Evolutionary conservation across 2,329 filamentous ascomycete genomes (phyloP).

Genomic region (Xylaria sp.): DNA sequence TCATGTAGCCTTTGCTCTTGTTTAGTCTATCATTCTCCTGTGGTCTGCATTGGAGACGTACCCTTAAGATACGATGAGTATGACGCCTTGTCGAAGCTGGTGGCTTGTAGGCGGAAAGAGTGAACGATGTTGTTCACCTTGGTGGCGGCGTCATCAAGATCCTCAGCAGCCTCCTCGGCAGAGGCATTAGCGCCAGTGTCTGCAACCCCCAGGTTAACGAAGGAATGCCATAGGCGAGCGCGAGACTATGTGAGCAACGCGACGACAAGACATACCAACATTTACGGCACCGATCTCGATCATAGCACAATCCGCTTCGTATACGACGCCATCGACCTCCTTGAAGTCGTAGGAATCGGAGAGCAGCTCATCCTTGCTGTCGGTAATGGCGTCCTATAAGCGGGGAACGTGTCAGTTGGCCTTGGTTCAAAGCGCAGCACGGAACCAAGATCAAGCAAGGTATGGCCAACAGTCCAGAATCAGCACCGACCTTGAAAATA

Average conservation of each 20-base stretch:
- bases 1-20: conserved; percentile 76
- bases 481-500: conserved; percentile 68
- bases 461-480: not conserved
- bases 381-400: conserved; percentile 81
- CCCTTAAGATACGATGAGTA: conserved; percentile 87
- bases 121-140: conserved; percentile 92
- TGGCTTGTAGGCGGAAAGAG: conserved; percentile 86
- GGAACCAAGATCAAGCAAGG: no score
- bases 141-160: conserved; percentile 69
- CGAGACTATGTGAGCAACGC: not conserved
- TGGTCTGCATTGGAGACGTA: conserved; percentile 48
- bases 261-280: conserved; percentile 63
- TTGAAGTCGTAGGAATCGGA: conserved; percentile 91
- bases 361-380: conserved; percentile 81
- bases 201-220: conserved; percentile 41
- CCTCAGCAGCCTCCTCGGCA: conserved; percentile 82
- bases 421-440: not conserved
- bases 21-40: conserved; percentile 12
- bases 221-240: conserved; percentile 15
- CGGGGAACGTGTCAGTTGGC: conserved; percentile 22
- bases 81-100: conserved; percentile 83
- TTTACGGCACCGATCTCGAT: conserved; percentile 77
- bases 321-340: conserved; percentile 78
- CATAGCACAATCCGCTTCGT: conserved; percentile 91
- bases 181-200: conserved; percentile 96